Percentiles rank a stretch among this genome's conserved stretches.
Evolutionary conservation across 371 early-diverging fungal genomes (phyloP).

Genomic region (Saksenaea vasiformis): DNA sequence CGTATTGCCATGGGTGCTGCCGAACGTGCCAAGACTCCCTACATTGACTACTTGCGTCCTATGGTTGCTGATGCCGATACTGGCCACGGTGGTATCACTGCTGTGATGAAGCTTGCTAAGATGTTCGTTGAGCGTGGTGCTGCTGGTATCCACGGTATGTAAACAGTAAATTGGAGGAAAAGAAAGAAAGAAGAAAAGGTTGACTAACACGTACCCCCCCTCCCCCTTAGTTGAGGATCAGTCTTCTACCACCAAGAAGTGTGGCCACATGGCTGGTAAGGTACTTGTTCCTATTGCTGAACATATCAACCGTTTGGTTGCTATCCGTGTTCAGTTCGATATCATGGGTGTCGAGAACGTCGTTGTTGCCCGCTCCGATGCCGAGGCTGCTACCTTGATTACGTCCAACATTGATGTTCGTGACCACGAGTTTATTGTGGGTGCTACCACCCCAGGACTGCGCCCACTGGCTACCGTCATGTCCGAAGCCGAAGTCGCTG

Average conservation of each 20-base stretch:
- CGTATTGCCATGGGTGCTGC: slow-evolving; percentile 70
- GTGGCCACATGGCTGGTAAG: slow-evolving; percentile 99
- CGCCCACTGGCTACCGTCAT: slow-evolving; percentile 77
- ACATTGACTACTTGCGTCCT: slow-evolving; percentile 91
- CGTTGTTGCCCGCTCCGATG: slow-evolving; percentile 95
- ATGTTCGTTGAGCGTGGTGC: slow-evolving; percentile 90
- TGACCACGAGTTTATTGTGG: slow-evolving; percentile 96
- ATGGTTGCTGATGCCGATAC: slow-evolving; percentile 99
- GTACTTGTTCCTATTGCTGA: slow-evolving; percentile 96
- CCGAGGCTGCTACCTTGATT: slow-evolving; percentile 97
- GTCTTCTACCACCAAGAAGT: slow-evolving; percentile 96
- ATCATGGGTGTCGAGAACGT: slow-evolving; percentile 97
- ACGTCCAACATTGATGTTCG: slow-evolving; percentile 95
- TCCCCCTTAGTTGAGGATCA: slow-evolving; percentile 89
- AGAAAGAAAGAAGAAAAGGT: neutral
- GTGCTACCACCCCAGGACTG: slow-evolving; percentile 81
- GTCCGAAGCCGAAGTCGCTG: slow-evolving; percentile 77
- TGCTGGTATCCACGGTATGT: slow-evolving; percentile 72
- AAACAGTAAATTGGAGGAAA: slow-evolving; percentile 5
- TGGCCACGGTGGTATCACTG: slow-evolving; percentile 91
- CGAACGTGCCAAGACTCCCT: slow-evolving; percentile 74
- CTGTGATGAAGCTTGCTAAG: slow-evolving; percentile 86
- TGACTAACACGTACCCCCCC: no score
- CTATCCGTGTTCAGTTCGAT: slow-evolving; percentile 96
- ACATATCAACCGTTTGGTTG: slow-evolving; percentile 96